These are phyloP conservation scores for Penicillium carneum DNA, from an alignment of 2,329 filamentous ascomycete species.

Conservation along the genomic window DNA sequence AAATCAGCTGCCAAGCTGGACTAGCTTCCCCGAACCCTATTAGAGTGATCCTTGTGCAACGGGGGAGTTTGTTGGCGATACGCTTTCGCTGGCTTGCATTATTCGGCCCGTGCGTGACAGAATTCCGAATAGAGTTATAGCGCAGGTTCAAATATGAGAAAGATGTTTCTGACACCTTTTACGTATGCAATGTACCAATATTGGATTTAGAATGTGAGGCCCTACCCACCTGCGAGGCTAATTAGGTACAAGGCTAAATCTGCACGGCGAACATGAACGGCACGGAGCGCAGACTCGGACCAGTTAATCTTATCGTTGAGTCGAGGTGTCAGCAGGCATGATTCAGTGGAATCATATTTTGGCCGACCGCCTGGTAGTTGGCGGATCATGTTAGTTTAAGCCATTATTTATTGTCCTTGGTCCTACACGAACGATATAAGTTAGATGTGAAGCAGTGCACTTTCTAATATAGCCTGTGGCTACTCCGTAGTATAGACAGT, in stretches of 20 bases:
- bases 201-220: slow-evolving; percentile 3
- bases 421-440: slow-evolving; percentile 2
- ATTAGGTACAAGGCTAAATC: slow-evolving; percentile 22
- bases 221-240: slow-evolving; percentile 23
- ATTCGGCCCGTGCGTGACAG: slow-evolving; percentile 27
- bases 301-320: slow-evolving; percentile 29
- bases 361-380: neutral
- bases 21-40: slow-evolving; percentile 38
- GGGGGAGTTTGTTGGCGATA: slow-evolving; percentile 44
- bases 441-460: neutral
- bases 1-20: slow-evolving; percentile 35
- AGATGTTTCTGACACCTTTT: slow-evolving; percentile 4
- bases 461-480: neutral
- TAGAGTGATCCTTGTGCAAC: slow-evolving; percentile 29
- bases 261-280: slow-evolving; percentile 25
- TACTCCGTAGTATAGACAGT: neutral
- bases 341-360: slow-evolving; percentile 10
- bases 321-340: slow-evolving; percentile 21
- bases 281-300: slow-evolving; percentile 15
- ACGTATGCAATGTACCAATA: slow-evolving; percentile 6
- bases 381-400: neutral
- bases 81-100: slow-evolving; percentile 36
- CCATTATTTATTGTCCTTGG: neutral
- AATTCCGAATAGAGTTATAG: neutral
- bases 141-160: neutral